Base-by-base conservation (phyloP, 371 early-diverging fungal species). In the Lichtheimia ramosa region DNA sequence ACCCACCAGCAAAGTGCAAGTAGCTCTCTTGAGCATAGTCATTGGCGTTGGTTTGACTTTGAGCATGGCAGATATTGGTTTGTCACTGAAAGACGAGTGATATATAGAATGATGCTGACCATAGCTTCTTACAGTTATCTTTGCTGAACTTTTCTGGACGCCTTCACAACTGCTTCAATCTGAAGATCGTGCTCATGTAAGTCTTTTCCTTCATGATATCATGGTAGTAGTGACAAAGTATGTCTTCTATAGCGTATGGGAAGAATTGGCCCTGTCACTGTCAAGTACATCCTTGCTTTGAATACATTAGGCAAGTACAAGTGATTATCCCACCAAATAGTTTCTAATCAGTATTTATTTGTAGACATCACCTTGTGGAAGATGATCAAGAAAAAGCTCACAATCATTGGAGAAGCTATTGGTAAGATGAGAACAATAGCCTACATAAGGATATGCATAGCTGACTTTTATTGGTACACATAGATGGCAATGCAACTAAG, bases 71-170 rank as follows among this genome's bases (percentile, higher is more conserved):
- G 82, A 77, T 60, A 43, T 70, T 7, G 88, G 69, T 71, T 54
- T 25, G 20, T 14, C 41, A 56, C 24, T 48, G 51, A n/a, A 49
- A 23, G 43, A 27, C 8, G 14, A 10, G 2, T 8, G 28, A 7
- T 25, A 7, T 27, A 10, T 34, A 34, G 2, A 8, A 34, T 34
- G 34, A 10, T 34, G 34, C 34, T 34, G 34, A 34, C 8, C 8
- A 13, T 57, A 4, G n/a, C 18, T 18, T 41, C n/a, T 43, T 25
- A 6, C 18, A 70, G 81, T 88, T 3, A 54, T 89, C 23, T 89
- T 89, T 74, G 85, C 87, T 27, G 90, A 89, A 62, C 63, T 89
- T n/a, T 84, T 68, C 43, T 88, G 86, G 88, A 85, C 81, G 25
- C 90, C 90, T 1, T 85, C 83, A 8, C 73, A 76, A 42, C 39